These are phyloP conservation scores for Jamesozyma rosinii DNA, from an alignment of 805 yeast species.

Conservation along the genomic window DNA sequence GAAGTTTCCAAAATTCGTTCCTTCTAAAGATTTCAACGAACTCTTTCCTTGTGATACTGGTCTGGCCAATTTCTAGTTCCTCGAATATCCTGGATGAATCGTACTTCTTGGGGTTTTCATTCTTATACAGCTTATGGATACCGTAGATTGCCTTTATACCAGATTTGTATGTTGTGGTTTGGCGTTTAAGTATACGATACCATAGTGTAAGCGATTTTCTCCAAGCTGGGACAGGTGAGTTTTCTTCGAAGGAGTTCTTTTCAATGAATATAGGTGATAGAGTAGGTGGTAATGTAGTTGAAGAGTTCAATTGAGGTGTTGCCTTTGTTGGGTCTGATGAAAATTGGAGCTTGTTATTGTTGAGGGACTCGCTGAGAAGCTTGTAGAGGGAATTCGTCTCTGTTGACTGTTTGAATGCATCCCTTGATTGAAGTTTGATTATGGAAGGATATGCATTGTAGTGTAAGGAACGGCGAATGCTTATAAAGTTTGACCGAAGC, in stretches of 20 bases:
- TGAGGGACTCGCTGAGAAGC: slow-evolving; percentile 1
- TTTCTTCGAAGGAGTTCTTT: slow-evolving; percentile 20
- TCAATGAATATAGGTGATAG: slow-evolving; percentile 13
- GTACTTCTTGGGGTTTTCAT: too few species aligned
- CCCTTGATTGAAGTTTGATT: slow-evolving; percentile 3
- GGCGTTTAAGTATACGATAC: slow-evolving; percentile 36
- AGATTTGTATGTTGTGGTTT: slow-evolving; percentile 44
- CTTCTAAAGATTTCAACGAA: slow-evolving; percentile 37
- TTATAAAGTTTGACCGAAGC: neutral
- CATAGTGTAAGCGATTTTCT: slow-evolving; percentile 29
- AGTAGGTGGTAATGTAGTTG: slow-evolving; percentile 27
- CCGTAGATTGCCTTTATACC: slow-evolving; percentile 43
- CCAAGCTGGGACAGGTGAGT: slow-evolving; percentile 26
- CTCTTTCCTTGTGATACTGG: slow-evolving; percentile 35
- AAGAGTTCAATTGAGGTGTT: slow-evolving; percentile 20
- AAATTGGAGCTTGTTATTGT: slow-evolving; percentile 1
- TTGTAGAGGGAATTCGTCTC: slow-evolving; percentile 7
- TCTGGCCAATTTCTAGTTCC: neutral
- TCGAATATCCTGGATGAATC: neutral
- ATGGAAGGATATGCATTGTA: slow-evolving; percentile 2
- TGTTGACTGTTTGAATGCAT: slow-evolving; percentile 7
- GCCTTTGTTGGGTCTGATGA: neutral
- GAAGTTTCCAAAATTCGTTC: slow-evolving; percentile 42
- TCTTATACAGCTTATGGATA: slow-evolving; percentile 2
- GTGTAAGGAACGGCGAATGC: neutral